phyloP scores from a whole-genome alignment of 441 rosid species.

The Populus tomentosa region DNA sequence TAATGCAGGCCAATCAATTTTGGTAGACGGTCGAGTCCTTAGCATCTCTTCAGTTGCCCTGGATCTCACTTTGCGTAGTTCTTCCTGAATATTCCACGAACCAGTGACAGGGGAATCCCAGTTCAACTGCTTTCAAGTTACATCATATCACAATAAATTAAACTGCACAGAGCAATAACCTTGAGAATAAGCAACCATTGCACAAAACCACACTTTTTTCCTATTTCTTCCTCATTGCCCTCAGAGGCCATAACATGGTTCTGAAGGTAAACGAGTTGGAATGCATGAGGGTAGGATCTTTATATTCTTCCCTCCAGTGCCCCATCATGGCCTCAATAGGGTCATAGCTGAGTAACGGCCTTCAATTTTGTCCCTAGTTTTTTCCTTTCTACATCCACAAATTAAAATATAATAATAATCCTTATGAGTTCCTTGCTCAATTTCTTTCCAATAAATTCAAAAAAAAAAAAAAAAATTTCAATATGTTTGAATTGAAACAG shows the following conservation, averaged over 20 bases:
- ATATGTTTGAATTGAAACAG: neutral
- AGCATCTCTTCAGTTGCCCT: conserved; percentile 87
- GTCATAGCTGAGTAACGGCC: neutral
- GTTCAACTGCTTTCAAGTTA: conserved; percentile 47
- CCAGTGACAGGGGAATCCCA: conserved; percentile 47
- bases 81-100: conserved; percentile 86
- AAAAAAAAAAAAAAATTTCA: neutral
- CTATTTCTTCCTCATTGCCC: neutral
- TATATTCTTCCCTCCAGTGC: neutral
- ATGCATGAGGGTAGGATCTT: neutral
- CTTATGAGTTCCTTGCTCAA: neutral
- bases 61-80: conserved; percentile 79
- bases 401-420: neutral
- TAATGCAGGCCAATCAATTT: conserved; percentile 39
- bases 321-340: neutral
- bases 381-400: neutral
- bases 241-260: neutral
- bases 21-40: conserved; percentile 44
- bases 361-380: neutral
- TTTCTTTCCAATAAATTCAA: conserved; percentile 4
- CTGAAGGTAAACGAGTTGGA: neutral
- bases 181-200: neutral
- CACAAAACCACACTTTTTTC: neutral
- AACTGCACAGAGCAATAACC: conserved; percentile 11
- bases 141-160: conserved; percentile 14